Percentiles rank a stretch among this genome's conserved stretches.
phyloP scores from a whole-genome alignment of 345 rosid genomes.

The Lumnitzera racemosa region DNA sequence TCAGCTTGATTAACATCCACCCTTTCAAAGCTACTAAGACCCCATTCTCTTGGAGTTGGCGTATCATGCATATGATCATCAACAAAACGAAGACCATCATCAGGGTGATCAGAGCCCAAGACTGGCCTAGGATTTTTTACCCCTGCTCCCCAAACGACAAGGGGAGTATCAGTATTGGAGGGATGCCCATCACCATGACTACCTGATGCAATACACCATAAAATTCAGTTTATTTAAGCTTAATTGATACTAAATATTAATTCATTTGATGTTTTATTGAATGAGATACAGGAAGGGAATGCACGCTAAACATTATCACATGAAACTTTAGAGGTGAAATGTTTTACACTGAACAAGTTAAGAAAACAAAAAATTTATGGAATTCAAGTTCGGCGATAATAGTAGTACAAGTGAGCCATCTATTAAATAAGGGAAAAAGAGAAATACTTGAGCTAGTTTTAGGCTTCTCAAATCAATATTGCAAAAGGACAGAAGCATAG shows the following conservation, averaged over 20 bases:
- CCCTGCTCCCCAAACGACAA: slow-evolving; percentile 98
- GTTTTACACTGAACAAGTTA: too few relatives aligned
- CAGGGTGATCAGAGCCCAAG: slow-evolving; percentile 33
- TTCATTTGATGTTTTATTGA: too few relatives aligned
- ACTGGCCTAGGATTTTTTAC: slow-evolving; percentile 56
- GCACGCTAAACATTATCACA: too few relatives aligned
- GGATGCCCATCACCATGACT: slow-evolving; percentile 99
- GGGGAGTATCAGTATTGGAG: slow-evolving; percentile 88
- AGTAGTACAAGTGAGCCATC: too few relatives aligned
- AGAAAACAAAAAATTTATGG: too few relatives aligned
- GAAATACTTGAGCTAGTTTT: too few relatives aligned
- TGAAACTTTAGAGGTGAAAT: too few relatives aligned
- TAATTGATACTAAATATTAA: neutral
- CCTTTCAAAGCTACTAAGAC: slow-evolving; percentile 70
- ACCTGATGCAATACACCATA: slow-evolving; percentile 32
- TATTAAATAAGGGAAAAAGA: too few relatives aligned
- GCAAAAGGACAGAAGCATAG: too few relatives aligned
- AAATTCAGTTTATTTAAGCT: slow-evolving; percentile 1
- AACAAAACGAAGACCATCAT: slow-evolving; percentile 51
- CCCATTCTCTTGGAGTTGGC: slow-evolving; percentile 84
- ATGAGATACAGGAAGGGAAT: too few relatives aligned
- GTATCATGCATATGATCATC: slow-evolving; percentile 83
- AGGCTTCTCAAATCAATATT: too few relatives aligned
- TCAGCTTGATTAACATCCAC: slow-evolving; percentile 98
- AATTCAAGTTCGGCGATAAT: too few relatives aligned